phyloP scores from a whole-genome alignment of 345 rosid genomes.

The Rhodamnia argentea region DNA sequence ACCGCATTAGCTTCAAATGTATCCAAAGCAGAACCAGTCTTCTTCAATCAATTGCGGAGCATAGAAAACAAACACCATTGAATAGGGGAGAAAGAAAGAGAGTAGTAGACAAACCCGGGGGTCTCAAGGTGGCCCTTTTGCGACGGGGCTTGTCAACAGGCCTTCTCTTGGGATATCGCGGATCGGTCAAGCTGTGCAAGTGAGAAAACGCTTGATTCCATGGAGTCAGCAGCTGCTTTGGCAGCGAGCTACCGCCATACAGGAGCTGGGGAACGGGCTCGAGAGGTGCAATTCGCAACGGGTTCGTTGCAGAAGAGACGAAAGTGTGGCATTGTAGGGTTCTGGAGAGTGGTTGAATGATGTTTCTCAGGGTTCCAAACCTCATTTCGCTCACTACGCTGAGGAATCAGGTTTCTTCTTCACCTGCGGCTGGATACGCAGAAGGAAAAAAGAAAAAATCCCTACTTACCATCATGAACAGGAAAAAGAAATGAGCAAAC shows the following conservation, averaged over 20 bases:
- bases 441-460: neutral
- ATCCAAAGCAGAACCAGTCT: neutral
- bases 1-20: neutral
- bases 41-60: neutral
- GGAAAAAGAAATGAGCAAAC: neutral
- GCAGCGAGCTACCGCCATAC: slow-evolving; percentile 1
- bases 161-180: slow-evolving; percentile 66
- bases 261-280: slow-evolving; percentile 7
- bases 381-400: slow-evolving; percentile 19
- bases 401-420: neutral
- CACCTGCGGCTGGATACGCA: neutral
- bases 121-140: slow-evolving; percentile 61
- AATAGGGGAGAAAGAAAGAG: neutral
- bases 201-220: slow-evolving; percentile 25
- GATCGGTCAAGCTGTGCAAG: slow-evolving; percentile 56
- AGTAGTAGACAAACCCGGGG: slow-evolving; percentile 37
- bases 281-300: slow-evolving; percentile 7
- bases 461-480: neutral
- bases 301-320: slow-evolving; percentile 4
- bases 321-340: slow-evolving; percentile 22
- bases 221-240: slow-evolving; percentile 11
- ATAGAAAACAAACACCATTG: neutral
- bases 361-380: slow-evolving; percentile 36
- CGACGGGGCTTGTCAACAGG: slow-evolving; percentile 66
- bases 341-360: slow-evolving; percentile 40